phyloP scores from a whole-genome alignment of 1,139 yeast genomes.

The Blastobotrys arbuscula region DNA sequence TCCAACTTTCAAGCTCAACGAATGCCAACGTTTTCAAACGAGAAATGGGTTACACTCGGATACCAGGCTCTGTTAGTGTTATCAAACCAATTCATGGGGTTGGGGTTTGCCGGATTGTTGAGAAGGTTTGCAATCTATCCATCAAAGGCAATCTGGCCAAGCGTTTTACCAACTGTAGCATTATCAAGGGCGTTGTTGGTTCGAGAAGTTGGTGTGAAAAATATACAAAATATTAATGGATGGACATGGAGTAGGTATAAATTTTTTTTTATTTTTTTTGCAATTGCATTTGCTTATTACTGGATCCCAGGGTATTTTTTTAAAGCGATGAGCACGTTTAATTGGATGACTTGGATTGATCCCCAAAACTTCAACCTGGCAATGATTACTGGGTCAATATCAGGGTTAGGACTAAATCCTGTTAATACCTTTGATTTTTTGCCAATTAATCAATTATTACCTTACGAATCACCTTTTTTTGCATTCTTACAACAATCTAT shows the following conservation, averaged over 20 bases:
- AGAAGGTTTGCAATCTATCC: conserved; percentile 56
- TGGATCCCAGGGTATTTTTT: conserved; percentile 58
- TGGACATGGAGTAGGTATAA: conserved; percentile 47
- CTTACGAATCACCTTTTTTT: conserved; percentile 43
- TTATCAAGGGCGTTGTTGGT: conserved; percentile 48
- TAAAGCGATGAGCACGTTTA: conserved; percentile 48
- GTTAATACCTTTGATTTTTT: conserved; percentile 51
- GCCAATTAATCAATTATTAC: conserved; percentile 29
- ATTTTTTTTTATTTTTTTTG: conserved; percentile 41
- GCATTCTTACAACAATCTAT: conserved; percentile 39
- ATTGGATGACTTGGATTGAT: conserved; percentile 62
- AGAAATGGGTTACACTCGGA: conserved; percentile 44
- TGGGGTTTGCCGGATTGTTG: conserved; percentile 58
- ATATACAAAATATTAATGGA: conserved; percentile 37
- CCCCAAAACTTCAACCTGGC: conserved; percentile 53
- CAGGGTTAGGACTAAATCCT: conserved; percentile 58
- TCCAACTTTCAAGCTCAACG: conserved; percentile 44
- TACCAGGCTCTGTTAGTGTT: conserved; percentile 47
- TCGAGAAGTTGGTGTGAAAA: conserved; percentile 26
- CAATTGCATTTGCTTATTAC: conserved; percentile 44
- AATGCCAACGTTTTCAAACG: conserved; percentile 37
- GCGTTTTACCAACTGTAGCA: conserved; percentile 50
- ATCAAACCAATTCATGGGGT: conserved; percentile 55
- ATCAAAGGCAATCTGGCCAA: conserved; percentile 51
- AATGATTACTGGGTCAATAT: conserved; percentile 49